These are phyloP conservation scores for Crithidia fasciculata DNA, from an alignment of 208 protist species.

Conservation along the genomic window DNA sequence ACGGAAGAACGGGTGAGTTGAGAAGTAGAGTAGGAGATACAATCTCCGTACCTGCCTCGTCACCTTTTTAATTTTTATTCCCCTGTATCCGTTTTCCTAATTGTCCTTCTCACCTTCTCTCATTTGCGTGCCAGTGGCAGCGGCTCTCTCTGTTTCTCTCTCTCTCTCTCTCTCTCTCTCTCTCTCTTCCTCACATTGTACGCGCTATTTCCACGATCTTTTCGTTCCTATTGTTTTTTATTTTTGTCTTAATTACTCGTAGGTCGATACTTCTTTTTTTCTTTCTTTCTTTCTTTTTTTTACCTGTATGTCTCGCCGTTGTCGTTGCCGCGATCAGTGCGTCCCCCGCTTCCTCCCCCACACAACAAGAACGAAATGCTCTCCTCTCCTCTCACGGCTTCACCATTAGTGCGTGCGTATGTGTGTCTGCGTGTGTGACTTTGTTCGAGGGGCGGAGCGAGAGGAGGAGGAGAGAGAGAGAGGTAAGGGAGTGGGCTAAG, in stretches of 20 bases:
- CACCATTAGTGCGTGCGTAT: too few relatives aligned
- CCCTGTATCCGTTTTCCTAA: neutral
- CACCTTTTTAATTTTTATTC: neutral
- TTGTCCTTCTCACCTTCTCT: neutral
- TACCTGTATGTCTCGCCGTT: neutral
- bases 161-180: neutral
- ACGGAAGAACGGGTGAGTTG: neutral
- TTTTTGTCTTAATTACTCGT: neutral
- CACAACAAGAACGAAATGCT: too few relatives aligned
- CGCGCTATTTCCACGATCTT: neutral
- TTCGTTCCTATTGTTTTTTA: neutral
- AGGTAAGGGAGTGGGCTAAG: neutral
- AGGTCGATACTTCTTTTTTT: neutral
- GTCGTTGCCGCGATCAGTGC: neutral
- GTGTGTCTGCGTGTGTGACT: too few relatives aligned
- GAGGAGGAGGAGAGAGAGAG: conserved; percentile 8
- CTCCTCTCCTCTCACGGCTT: too few relatives aligned
- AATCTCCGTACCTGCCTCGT: conserved; percentile 2
- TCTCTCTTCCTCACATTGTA: neutral
- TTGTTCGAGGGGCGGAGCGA: too few relatives aligned
- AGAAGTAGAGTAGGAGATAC: conserved; percentile 12
- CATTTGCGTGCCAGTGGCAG: neutral
- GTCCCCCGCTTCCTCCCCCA: too few relatives aligned
- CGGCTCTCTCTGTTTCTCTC: neutral
- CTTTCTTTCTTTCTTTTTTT: neutral